Evolutionary conservation across 106 monocot genomes (phyloP), one percentile per base, ranked within the genome.

Genomic region (Dendrobium catenatum): DNA sequence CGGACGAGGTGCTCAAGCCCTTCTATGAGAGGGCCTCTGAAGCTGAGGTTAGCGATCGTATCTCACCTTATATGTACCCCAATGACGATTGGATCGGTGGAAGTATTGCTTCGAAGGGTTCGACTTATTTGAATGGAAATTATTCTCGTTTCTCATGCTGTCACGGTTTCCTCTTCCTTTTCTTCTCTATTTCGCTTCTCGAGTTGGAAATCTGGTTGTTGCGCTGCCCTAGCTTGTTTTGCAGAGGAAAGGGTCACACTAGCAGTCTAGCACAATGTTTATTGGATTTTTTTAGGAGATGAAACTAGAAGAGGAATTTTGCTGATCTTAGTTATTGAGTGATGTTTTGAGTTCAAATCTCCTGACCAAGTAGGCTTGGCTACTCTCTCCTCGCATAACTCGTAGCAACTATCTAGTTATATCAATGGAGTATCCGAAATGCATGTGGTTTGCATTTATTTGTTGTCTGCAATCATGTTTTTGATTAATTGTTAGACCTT

Each of bases 1-100:
- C 55, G 10, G 83, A 78, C n/a, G 78, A 83, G 47, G 10, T 72
- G 48, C 83, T 83, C 11, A 83, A 83, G 78, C 83, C 83, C 51
- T 83, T 83, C 41, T 83, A 54, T 27, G 68, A 83, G 33, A 83
- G 83, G 77, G 83, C 83, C 20, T 49, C 70, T 1, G 78, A 77
- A 76, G 83, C 83, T 47, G 83, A 83, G 83, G 83, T 83, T 78
- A 59, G 2, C 15, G 0, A 78, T 59, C 78, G 2, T 4, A 61
- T 61, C 61, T 61, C 55, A 17, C 31, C 37, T 54, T 44, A 9
- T 78, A n/a, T 37, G 18, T 0, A 19, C 59, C 56, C 59, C 55
- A 44, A 24, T 59, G 46, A 5, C 48, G 27, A 24, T 76, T 27
- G n/a, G 20, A 15, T 26, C 22, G n/a, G 13, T 76, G 4, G n/a